A percentile compares a stretch with the other conserved stretches of the same genome.
Conservation (phyloP, 169 alveolate species). For the Perkinsus marinus region DNA sequence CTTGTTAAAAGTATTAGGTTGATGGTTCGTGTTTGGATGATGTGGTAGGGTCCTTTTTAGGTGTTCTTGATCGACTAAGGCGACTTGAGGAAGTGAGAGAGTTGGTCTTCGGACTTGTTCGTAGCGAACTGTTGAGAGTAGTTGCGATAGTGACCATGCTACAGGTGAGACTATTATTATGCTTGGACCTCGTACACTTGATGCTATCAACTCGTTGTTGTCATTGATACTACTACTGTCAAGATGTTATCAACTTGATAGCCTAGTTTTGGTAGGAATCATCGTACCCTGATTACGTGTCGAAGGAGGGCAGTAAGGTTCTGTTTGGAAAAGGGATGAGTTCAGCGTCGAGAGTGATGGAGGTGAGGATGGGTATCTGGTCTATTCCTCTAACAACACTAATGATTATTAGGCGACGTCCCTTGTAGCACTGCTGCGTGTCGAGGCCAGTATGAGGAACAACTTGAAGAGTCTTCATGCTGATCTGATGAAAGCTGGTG, state of each 20-base stretch:
- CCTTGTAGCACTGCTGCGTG: background rate
- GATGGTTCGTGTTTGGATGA: too few species aligned
- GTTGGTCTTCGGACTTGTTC: background rate
- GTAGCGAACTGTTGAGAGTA: background rate
- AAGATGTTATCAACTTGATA: too few species aligned
- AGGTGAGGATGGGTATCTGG: background rate
- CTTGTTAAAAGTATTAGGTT: background rate
- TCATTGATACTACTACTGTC: too few species aligned
- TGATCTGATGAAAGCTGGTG: background rate
- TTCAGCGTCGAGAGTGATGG: background rate
- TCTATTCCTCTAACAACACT: background rate
- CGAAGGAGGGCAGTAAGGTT: background rate
- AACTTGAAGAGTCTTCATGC: background rate
- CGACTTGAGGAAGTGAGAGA: background rate
- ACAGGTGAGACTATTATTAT: background rate
- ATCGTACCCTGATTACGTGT: background rate
- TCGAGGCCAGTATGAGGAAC: background rate
- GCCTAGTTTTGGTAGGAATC: background rate
- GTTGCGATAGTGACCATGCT: background rate
- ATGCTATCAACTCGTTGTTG: too few species aligned
- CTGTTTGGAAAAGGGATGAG: background rate
- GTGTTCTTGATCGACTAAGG: background rate
- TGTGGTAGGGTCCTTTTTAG: too few species aligned
- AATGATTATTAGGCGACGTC: background rate
- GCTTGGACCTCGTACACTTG: background rate